phyloP scores from a whole-genome alignment of 805 yeast genomes.

The Schwanniomyces sp. region DNA sequence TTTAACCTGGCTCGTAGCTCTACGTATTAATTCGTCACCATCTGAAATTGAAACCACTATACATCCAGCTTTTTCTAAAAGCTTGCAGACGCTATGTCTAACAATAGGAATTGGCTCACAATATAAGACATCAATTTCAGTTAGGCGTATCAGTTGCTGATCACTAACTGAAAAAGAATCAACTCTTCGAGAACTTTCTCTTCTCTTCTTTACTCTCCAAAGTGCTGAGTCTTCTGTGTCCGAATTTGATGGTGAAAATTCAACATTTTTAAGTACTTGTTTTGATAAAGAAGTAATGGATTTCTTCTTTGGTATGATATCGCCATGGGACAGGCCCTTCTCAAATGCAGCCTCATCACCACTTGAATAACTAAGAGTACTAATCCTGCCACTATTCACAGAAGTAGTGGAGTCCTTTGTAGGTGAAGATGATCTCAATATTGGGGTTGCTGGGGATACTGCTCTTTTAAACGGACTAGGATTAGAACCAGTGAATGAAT shows the following conservation, averaged over 20 bases:
- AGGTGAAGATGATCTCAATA: constrained; percentile 26
- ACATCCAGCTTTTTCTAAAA: constrained; percentile 72
- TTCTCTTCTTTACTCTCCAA: constrained; percentile 50
- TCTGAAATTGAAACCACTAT: constrained; percentile 72
- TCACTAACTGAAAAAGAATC: constrained; percentile 7
- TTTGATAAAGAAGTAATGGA: constrained; percentile 26
- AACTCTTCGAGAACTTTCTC: constrained; percentile 49
- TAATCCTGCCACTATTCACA: constrained; percentile 30
- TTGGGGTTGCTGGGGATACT: constrained; percentile 36
- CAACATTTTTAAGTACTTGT: constrained; percentile 22
- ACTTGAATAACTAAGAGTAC: constrained; percentile 29
- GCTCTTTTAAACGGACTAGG: constrained; percentile 47
- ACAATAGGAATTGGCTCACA: constrained; percentile 89
- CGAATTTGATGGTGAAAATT: constrained; percentile 56
- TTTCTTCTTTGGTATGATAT: constrained; percentile 9
- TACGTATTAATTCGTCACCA: constrained; percentile 79
- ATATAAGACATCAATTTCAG: constrained; percentile 61
- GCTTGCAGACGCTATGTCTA: constrained; percentile 61
- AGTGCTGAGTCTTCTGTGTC: constrained; percentile 67
- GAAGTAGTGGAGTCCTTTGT: constrained; percentile 15
- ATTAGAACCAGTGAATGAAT: constrained; percentile 26
- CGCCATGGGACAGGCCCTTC: constrained; percentile 4
- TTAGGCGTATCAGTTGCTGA: constrained; percentile 1
- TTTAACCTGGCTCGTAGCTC: constrained; percentile 79
- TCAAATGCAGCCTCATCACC: constrained; percentile 29